A percentile compares a stretch with the other conserved stretches of the same genome.
phyloP scores from a whole-genome alignment of 2,329 filamentous ascomycete species.

The Nannizzia gypsea region DNA sequence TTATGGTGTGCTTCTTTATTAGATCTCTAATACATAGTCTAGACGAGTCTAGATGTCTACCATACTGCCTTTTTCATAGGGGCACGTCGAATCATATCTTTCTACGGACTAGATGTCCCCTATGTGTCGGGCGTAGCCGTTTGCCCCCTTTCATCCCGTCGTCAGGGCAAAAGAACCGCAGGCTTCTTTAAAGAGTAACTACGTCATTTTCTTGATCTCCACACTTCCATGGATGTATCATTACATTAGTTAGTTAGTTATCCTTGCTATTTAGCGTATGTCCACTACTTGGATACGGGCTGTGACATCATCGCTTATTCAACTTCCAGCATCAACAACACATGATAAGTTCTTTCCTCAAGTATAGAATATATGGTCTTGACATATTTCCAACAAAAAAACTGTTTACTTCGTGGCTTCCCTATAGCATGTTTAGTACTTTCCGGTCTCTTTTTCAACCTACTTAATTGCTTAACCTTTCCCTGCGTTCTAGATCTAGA shows the following conservation, averaged over 20 bases:
- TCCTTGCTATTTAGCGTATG: background rate
- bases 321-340: background rate
- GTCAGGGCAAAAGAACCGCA: background rate
- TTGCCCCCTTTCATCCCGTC: background rate
- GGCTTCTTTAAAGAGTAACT: background rate
- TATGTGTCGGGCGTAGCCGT: background rate
- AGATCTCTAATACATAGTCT: background rate
- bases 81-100: too few relatives aligned
- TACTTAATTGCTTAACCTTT: background rate
- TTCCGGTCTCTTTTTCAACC: background rate
- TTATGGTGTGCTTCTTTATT: background rate
- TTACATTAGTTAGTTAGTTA: background rate
- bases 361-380: background rate
- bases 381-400: background rate
- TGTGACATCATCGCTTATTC: conserved; percentile 2
- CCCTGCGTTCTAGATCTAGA: background rate
- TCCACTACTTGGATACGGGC: background rate
- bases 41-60: too few relatives aligned
- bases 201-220: background rate
- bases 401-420: too few relatives aligned
- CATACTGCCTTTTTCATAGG: too few relatives aligned
- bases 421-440: background rate
- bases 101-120: too few relatives aligned
- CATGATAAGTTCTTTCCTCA: background rate
- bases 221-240: background rate